A percentile compares a stretch with the other conserved stretches of the same genome.
phyloP scores from a whole-genome alignment of 345 rosid genomes.

The Triadica sebifera region DNA sequence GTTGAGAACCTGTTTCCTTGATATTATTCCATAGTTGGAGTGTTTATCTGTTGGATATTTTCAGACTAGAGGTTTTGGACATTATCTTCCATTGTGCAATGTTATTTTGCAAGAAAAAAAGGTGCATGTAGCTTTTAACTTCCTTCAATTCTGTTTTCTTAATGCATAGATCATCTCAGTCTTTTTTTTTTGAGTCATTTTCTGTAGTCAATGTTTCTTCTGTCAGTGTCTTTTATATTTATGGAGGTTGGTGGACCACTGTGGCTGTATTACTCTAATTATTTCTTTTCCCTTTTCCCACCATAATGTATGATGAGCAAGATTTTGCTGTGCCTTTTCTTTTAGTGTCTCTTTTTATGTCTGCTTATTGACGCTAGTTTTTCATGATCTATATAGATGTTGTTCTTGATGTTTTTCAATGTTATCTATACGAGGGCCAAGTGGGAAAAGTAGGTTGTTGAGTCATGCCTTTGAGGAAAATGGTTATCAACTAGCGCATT shows the following conservation, averaged over 20 bases:
- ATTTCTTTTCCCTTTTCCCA: neutral
- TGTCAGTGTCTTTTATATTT: neutral
- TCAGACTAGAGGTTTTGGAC: neutral
- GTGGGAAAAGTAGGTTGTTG: neutral
- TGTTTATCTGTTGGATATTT: neutral
- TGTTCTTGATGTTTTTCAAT: neutral
- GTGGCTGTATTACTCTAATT: too few species aligned
- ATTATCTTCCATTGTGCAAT: neutral
- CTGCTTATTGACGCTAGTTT: neutral
- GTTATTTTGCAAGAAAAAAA: neutral
- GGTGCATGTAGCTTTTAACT: neutral
- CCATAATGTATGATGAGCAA: neutral
- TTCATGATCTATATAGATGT: neutral
- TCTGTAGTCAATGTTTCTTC: neutral
- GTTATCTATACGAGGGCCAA: neutral
- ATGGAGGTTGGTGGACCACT: neutral
- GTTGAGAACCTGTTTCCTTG: neutral
- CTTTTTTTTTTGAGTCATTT: neutral
- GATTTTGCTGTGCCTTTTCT: neutral
- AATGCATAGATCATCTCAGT: neutral
- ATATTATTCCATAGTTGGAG: slow-evolving; percentile 1
- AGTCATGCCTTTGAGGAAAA: neutral
- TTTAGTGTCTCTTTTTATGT: neutral
- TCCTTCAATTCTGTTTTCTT: neutral
- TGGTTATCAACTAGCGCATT: neutral